Conservation (phyloP, 2,329 filamentous ascomycete species). For the Phymatotrichopsis omnivora region DNA sequence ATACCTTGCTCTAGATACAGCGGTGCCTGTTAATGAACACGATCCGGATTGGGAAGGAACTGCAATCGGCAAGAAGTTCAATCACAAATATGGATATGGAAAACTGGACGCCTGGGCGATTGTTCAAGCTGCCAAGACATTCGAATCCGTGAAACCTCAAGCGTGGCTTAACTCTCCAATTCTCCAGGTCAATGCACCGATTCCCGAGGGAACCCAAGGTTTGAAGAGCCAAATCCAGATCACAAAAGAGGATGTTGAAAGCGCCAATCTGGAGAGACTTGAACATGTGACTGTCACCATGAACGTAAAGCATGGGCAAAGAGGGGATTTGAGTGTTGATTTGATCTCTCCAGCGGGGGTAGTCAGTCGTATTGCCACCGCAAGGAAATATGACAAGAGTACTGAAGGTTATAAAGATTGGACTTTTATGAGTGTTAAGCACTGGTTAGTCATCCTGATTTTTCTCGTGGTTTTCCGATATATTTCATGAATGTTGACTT, state of each 20-base stretch:
- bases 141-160: conserved; percentile 85
- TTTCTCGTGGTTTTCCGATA: not conserved
- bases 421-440: conserved; percentile 98
- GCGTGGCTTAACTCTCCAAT: conserved; percentile 91
- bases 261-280: conserved; percentile 72
- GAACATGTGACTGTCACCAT: conserved; percentile 97
- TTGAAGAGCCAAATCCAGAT: conserved; percentile 72
- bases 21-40: conserved; percentile 66
- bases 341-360: conserved; percentile 73
- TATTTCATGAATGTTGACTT: conserved; percentile 33
- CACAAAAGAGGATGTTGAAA: conserved; percentile 66
- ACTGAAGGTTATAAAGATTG: conserved; percentile 73
- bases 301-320: conserved; percentile 79
- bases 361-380: conserved; percentile 70
- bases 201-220: conserved; percentile 76
- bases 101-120: conserved; percentile 83
- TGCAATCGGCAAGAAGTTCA: conserved; percentile 72
- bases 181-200: conserved; percentile 75
- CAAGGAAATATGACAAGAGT: conserved; percentile 58
- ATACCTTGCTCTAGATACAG: conserved; percentile 76
- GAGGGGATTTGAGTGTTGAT: conserved; percentile 88
- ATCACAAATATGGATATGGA: conserved; percentile 90
- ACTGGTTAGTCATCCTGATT: conserved; percentile 55
- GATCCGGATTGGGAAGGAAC: conserved; percentile 72
- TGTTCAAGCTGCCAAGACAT: conserved; percentile 75